phyloP scores from a whole-genome alignment of 1,139 yeast genomes.

The Taphrina confusa region DNA sequence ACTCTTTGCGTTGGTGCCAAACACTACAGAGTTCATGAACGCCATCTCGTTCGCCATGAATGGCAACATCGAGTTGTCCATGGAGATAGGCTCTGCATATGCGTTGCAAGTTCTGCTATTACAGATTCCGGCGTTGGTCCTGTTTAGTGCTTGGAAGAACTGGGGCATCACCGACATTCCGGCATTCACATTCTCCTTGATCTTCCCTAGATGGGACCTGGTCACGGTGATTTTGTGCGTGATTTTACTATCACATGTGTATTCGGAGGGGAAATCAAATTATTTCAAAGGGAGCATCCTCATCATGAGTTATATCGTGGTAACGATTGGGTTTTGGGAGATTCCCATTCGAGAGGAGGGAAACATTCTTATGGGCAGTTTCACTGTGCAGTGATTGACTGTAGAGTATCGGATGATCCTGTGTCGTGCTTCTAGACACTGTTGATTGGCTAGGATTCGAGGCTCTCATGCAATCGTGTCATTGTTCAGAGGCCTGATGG shows the following conservation, averaged over 20 bases:
- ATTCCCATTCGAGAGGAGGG: constrained; percentile 27
- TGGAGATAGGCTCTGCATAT: constrained; percentile 98
- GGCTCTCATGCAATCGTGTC: too few relatives aligned
- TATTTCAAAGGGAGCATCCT: constrained; percentile 88
- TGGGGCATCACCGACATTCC: constrained; percentile 42
- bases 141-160: constrained; percentile 63
- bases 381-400: too few relatives aligned
- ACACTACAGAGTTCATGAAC: constrained; percentile 92
- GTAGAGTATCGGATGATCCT: too few relatives aligned
- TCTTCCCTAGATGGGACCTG: constrained; percentile 95
- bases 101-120: constrained; percentile 94
- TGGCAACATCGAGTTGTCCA: constrained; percentile 88
- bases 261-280: constrained; percentile 95
- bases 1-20: constrained; percentile 92
- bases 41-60: constrained; percentile 96
- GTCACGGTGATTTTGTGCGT: constrained; percentile 83
- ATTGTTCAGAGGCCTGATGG: too few relatives aligned
- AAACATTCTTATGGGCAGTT: background rate
- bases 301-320: constrained; percentile 73
- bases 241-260: constrained; percentile 84
- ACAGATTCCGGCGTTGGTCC: constrained; percentile 87
- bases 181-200: constrained; percentile 52
- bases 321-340: constrained; percentile 71
- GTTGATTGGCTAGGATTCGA: too few relatives aligned
- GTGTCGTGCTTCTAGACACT: too few relatives aligned